phyloP scores from a whole-genome alignment of 129 eudicot species.

The Kitagawia praeruptora region DNA sequence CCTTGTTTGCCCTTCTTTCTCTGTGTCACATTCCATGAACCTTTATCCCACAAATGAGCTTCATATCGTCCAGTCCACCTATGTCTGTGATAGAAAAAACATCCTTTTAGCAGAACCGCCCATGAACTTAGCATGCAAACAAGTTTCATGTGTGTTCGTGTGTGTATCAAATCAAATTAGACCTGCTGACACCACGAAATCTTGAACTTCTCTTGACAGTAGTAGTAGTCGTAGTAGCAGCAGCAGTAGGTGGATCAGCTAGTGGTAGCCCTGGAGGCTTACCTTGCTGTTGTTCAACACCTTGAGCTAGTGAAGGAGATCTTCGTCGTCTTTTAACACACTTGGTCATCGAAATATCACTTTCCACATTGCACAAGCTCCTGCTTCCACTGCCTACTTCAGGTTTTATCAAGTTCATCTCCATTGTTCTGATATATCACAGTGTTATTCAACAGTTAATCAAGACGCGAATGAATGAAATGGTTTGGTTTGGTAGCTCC shows the following conservation, averaged over 20 bases:
- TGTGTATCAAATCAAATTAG: neutral
- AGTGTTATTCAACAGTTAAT: neutral
- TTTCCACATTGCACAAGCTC: constrained; percentile 25
- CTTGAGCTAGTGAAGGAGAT: constrained; percentile 34
- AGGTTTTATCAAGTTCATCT: constrained; percentile 4
- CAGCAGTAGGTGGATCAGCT: constrained; percentile 38
- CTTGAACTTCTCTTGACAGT: constrained; percentile 73
- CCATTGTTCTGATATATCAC: neutral
- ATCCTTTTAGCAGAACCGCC: neutral
- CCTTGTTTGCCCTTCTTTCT: constrained; percentile 93
- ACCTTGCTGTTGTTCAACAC: constrained; percentile 9
- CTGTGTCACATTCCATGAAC: constrained; percentile 78
- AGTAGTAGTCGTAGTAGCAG: constrained; percentile 32
- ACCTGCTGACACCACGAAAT: constrained; percentile 67
- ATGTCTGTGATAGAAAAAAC: constrained; percentile 19
- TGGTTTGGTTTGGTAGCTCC: neutral
- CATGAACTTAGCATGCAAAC: neutral
- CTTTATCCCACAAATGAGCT: constrained; percentile 92
- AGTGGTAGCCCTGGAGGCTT: constrained; percentile 17
- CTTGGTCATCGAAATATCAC: constrained; percentile 23
- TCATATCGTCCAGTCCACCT: constrained; percentile 81
- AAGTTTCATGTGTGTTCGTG: neutral
- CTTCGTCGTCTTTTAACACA: constrained; percentile 47
- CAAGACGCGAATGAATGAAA: neutral
- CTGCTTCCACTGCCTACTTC: constrained; percentile 15